Base-by-base conservation (phyloP, 2,329 filamentous ascomycete species). In the Tolypocladium pustulatum region DNA sequence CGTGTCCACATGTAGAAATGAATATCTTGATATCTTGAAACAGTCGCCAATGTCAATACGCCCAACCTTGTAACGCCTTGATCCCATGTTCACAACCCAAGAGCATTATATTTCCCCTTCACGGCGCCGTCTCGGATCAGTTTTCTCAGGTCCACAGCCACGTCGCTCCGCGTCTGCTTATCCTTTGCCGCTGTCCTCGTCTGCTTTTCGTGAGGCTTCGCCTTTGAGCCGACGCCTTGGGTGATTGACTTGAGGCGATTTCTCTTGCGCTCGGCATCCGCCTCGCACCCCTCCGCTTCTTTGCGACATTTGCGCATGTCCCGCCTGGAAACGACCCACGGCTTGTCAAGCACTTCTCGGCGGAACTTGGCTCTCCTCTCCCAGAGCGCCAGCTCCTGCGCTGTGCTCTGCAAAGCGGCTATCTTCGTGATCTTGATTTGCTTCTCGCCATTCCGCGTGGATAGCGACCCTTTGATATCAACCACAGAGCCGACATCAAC, bases 301-400 rank as follows among this genome's bases (percentile, higher is more conserved):
- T 71, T 76, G 60, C 76, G 76, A 63, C 81, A 84, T 59, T 70
- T 73, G 55, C 77, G 76, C 53, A 85, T 72, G 57, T 80, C 76
- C 59, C 72, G 75, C 27, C 70, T 68, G 36, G 72, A 75, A 36
- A 87, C 64, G n/a, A 77, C 66, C 85, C 85, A 88, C 0, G 82
- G 78, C 58, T 68, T 71, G 3, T 69, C 68, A 17, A 88, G 72
- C 7, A 84, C 73, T 4, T 81, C 75, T 38, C 65, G 66, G 40
- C 76, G 75, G 65, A 87, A 85, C 36, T 68, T 69, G 22, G 68
- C 62, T 52, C 78, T 73, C 70, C 82, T 82, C 64, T 79, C 75
- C 85, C 85, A 88, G 10, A 85, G 81, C 9, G 66, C 68, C 4
- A 86, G 73, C 67, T 88, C 85, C 38, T 81, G 75, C 53, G 78